Conservation (phyloP, 805 yeast genomes). For the Teunomyces kruisii region DNA sequence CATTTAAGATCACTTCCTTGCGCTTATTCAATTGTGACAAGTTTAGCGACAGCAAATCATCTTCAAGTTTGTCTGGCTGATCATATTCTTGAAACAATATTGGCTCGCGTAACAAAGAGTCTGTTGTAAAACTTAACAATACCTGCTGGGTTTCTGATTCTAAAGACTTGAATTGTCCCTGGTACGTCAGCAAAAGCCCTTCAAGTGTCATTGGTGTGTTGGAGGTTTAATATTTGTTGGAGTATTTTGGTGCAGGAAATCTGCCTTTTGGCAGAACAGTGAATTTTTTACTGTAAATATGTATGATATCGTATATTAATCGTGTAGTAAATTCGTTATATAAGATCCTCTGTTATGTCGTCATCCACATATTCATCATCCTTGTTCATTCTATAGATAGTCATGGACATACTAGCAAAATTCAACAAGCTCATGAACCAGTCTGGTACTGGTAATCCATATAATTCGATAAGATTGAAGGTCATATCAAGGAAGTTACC, state of each 20-base stretch:
- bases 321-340: slow-evolving; percentile 15
- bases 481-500: slow-evolving; percentile 43
- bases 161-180: neutral
- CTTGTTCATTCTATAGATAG: slow-evolving; percentile 49
- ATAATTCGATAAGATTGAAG: slow-evolving; percentile 40
- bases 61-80: neutral
- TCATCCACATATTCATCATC: slow-evolving; percentile 48
- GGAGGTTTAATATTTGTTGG: neutral
- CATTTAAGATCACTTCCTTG: slow-evolving; percentile 3
- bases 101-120: neutral
- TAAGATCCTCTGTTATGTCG: slow-evolving; percentile 41
- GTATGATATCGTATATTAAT: neutral
- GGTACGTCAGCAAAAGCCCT: slow-evolving; percentile 1
- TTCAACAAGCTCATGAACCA: slow-evolving; percentile 44
- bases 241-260: neutral
- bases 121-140: neutral
- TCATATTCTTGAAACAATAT: neutral
- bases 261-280: no score
- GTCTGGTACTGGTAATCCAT: slow-evolving; percentile 35
- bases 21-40: slow-evolving; percentile 9
- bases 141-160: neutral
- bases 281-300: no score
- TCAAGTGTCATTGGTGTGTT: slow-evolving; percentile 6
- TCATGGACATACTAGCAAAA: slow-evolving; percentile 44
- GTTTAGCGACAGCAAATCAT: slow-evolving; percentile 5